These are phyloP conservation scores for Buddleja alternifolia DNA, from an alignment of 257 asterid species.

Conservation along the genomic window DNA sequence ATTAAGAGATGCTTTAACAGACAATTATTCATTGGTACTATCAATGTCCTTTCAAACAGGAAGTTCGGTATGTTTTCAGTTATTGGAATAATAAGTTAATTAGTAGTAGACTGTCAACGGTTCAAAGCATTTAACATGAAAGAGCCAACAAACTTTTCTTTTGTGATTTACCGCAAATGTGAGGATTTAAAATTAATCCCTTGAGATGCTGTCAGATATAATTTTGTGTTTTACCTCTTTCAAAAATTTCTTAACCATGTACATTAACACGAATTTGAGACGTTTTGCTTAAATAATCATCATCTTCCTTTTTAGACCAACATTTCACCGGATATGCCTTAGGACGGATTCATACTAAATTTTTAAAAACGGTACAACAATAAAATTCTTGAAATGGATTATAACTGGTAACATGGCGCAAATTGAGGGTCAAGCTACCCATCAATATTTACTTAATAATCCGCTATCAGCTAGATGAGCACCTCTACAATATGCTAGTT, in stretches of 20 bases:
- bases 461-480: constrained; percentile 17
- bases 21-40: constrained; percentile 16
- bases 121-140: too few species aligned
- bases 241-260: too few species aligned
- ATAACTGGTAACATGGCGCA: constrained; percentile 39
- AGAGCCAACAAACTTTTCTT: too few species aligned
- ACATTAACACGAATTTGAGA: too few species aligned
- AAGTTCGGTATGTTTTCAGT: constrained; percentile 10
- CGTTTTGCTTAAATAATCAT: too few species aligned
- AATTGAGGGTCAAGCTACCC: constrained; percentile 25
- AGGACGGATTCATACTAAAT: too few species aligned
- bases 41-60: constrained; percentile 28
- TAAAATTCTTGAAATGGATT: constrained; percentile 28
- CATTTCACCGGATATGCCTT: too few species aligned
- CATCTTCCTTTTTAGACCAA: too few species aligned
- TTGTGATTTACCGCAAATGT: too few species aligned
- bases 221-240: too few species aligned
- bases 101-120: not conserved
- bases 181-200: too few species aligned
- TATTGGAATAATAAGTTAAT: not conserved
- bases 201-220: too few species aligned
- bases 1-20: constrained; percentile 5
- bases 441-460: constrained; percentile 6
- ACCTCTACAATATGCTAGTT: not conserved
- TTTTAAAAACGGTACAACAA: constrained; percentile 9